Base-by-base conservation (phyloP, 345 rosid genomes). In the Fremontodendron californicum region DNA sequence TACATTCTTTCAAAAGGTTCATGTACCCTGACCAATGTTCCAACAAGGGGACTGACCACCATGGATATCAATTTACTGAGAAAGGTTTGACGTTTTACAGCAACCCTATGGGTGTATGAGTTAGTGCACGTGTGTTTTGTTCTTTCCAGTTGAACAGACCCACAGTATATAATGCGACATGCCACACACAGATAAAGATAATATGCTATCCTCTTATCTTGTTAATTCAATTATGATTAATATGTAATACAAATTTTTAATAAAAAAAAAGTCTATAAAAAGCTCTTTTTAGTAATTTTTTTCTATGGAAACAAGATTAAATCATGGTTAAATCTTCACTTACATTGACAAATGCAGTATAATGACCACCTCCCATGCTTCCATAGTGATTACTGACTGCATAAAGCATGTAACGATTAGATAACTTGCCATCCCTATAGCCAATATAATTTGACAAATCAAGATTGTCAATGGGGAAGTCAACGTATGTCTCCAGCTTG, bases 301-400 rank as follows among this genome's bases (percentile, higher is more conserved):
- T 33, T 62, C 64, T 19, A 71, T 2, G 54, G 39, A 61, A 58
- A 19, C 51, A 40, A 33, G 40, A 42, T 63, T 16, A 78, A 66
- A 18, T 33, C 13, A 9, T n/a, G 60, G 74, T 69, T 72, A 72
- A 9, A 18, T 51, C 58, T 66, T 19, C 74, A 84, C 99, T 93
- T 89, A 96, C 99, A 87, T 91, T 97, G 81, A 96, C 90, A 88
- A 89, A 96, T 45, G 99, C 97, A 45, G 99, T 96, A 86, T 96
- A 96, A 81, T 93, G 99, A 80, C 99, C 99, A 79, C 94, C 96
- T 82, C 99, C 96, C 97, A 96, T 89, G 87, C 93, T 89, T 66
- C 99, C 99, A 35, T 89, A 90, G 87, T 93, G 99, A 89, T 96
- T 96, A 74, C 99, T 96, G 80, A 92, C 83, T 2, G 99, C 98